These are phyloP conservation scores for Globisporangium cederbergense DNA, from an alignment of 352 stramenopile species.

Conservation along the genomic window DNA sequence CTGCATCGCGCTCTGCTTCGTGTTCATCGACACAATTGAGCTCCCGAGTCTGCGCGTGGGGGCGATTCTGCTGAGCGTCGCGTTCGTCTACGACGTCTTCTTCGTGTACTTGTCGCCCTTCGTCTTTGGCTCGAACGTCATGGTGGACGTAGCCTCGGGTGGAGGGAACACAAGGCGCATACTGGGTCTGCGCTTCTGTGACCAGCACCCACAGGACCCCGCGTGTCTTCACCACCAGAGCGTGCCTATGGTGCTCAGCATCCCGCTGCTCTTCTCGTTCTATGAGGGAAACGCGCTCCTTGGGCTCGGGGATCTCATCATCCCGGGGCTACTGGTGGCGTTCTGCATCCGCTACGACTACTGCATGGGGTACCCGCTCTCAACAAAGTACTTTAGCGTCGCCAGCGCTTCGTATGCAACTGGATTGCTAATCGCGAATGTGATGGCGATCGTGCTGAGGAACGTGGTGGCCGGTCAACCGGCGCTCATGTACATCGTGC, in stretches of 20 bases:
- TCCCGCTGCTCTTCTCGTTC: constrained; percentile 68
- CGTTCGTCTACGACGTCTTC: constrained; percentile 96
- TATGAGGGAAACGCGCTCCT: constrained; percentile 87
- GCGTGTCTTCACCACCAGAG: constrained; percentile 82
- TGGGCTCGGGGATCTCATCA: constrained; percentile 96
- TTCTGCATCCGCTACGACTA: constrained; percentile 93
- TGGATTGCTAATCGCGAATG: constrained; percentile 90
- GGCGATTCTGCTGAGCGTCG: constrained; percentile 84
- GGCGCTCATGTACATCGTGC: constrained; percentile 95
- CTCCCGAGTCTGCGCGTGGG: constrained; percentile 90
- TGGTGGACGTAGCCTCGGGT: constrained; percentile 92
- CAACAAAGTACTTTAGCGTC: constrained; percentile 74
- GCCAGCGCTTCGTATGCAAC: constrained; percentile 78
- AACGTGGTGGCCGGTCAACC: constrained; percentile 87
- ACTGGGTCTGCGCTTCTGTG: constrained; percentile 61
- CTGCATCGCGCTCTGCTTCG: constrained; percentile 89
- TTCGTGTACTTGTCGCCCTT: constrained; percentile 94
- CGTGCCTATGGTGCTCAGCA: constrained; percentile 90
- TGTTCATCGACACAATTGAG: constrained; percentile 91
- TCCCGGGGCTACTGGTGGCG: constrained; percentile 92
- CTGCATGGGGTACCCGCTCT: constrained; percentile 45
- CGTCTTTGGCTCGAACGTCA: constrained; percentile 88
- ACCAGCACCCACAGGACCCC: constrained; percentile 48
- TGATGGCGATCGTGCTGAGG: constrained; percentile 89
- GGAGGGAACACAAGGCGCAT: constrained; percentile 53